Conservation (phyloP, 1,284 basidiomycete genomes). For the Laetiporus sulphureus region DNA sequence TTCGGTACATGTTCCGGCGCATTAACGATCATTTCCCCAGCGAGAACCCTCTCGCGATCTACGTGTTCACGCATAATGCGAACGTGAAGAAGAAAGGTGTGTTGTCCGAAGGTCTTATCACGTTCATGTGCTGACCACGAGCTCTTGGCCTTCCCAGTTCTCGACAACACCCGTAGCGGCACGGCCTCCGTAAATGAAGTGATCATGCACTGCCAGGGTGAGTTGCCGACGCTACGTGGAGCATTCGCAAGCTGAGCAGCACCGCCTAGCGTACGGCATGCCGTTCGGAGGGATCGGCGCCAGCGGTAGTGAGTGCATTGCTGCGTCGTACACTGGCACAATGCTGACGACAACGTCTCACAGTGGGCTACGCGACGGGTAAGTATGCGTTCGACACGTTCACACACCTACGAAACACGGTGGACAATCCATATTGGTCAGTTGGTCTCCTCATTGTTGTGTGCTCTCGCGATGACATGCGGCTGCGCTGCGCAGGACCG, state of each 20-base stretch:
- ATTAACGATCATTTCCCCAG: too few species aligned
- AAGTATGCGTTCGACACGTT: slow-evolving; percentile 64
- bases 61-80: slow-evolving; percentile 60
- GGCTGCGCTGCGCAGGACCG: slow-evolving; percentile 8
- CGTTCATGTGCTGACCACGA: too few species aligned
- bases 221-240: neutral
- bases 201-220: slow-evolving; percentile 45
- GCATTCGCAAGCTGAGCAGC: slow-evolving; percentile 1
- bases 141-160: slow-evolving; percentile 34
- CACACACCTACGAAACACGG: slow-evolving; percentile 52
- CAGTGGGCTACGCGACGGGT: slow-evolving; percentile 56
- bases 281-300: slow-evolving; percentile 66
- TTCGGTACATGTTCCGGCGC: too few species aligned
- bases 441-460: too few species aligned
- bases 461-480: neutral
- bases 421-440: slow-evolving; percentile 59
- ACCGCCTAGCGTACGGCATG: slow-evolving; percentile 44
- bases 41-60: slow-evolving; percentile 69
- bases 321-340: neutral
- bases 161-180: slow-evolving; percentile 58
- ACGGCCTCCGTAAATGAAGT: slow-evolving; percentile 55
- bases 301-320: slow-evolving; percentile 54
- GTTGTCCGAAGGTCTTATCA: too few species aligned
- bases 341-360: neutral
- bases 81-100: slow-evolving; percentile 54